phyloP scores from a whole-genome alignment of 176 grass and related monocot genomes.

The Elymus sibiricus region DNA sequence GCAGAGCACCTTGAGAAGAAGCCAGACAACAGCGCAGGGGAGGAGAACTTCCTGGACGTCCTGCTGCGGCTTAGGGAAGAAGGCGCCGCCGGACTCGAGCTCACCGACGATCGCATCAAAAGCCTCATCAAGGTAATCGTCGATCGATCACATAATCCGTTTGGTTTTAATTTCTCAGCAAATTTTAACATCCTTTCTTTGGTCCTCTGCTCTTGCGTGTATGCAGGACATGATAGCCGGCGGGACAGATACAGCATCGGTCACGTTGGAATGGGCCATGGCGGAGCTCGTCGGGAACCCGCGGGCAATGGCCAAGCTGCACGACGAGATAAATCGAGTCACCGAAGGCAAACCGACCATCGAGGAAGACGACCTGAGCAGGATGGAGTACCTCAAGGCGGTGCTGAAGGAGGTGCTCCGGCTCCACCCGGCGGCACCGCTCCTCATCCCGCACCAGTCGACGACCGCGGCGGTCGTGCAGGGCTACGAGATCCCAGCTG shows the following conservation, averaged over 20 bases:
- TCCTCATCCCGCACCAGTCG: slow-evolving; percentile 51
- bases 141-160: neutral
- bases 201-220: neutral
- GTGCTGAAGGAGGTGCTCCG: slow-evolving; percentile 68
- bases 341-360: neutral
- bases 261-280: slow-evolving; percentile 63
- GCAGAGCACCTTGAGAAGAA: slow-evolving; percentile 47
- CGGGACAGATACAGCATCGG: slow-evolving; percentile 49
- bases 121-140: slow-evolving; percentile 31
- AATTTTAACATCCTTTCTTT: neutral
- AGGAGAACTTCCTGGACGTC: slow-evolving; percentile 57
- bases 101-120: slow-evolving; percentile 48
- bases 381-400: slow-evolving; percentile 46
- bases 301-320: slow-evolving; percentile 39
- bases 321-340: slow-evolving; percentile 35
- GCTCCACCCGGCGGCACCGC: slow-evolving; percentile 56
- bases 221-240: slow-evolving; percentile 59
- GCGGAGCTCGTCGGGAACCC: slow-evolving; percentile 52
- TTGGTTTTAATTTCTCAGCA: neutral
- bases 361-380: slow-evolving; percentile 30
- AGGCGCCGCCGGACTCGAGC: slow-evolving; percentile 15
- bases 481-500: slow-evolving; percentile 46
- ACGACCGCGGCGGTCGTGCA: slow-evolving; percentile 17
- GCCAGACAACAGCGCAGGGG: neutral
- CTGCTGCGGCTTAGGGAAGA: slow-evolving; percentile 43